phyloP scores from a whole-genome alignment of 129 eudicot species.

The Tagetes patula region DNA sequence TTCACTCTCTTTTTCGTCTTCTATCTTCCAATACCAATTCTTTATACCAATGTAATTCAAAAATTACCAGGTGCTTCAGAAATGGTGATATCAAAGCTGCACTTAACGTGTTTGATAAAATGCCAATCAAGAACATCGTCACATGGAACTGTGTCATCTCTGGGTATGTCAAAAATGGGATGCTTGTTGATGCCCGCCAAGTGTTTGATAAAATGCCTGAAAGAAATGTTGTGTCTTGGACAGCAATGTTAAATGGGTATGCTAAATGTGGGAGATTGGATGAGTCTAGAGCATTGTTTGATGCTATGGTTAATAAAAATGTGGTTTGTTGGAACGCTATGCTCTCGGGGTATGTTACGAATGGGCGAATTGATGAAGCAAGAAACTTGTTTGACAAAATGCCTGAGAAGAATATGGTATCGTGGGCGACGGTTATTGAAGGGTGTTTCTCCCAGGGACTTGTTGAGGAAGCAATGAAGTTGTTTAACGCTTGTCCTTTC shows the following conservation, averaged over 20 bases:
- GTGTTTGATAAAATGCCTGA: slow-evolving; percentile 60
- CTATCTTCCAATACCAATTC: slow-evolving; percentile 28
- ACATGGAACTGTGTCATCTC: slow-evolving; percentile 70
- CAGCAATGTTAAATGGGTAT: slow-evolving; percentile 71
- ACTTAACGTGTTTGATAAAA: slow-evolving; percentile 38
- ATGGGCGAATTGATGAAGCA: slow-evolving; percentile 39
- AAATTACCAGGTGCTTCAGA: slow-evolving; percentile 47
- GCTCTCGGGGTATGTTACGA: slow-evolving; percentile 57
- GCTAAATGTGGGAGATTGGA: slow-evolving; percentile 54
- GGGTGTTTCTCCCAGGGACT: slow-evolving; percentile 47
- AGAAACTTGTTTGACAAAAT: slow-evolving; percentile 48
- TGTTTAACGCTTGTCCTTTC: slow-evolving; percentile 36
- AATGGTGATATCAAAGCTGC: slow-evolving; percentile 51
- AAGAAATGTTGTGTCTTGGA: slow-evolving; percentile 72
- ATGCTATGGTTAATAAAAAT: slow-evolving; percentile 50
- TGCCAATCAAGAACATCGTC: slow-evolving; percentile 53
- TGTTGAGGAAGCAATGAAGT: slow-evolving; percentile 44
- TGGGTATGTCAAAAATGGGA: slow-evolving; percentile 46
- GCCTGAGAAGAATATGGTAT: slow-evolving; percentile 45
- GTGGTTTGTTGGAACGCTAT: slow-evolving; percentile 69
- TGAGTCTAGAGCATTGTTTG: slow-evolving; percentile 56
- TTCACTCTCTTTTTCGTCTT: neutral
- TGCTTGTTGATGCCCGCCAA: slow-evolving; percentile 38
- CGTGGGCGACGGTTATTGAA: slow-evolving; percentile 56
- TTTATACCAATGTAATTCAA: slow-evolving; percentile 47